Evolutionary conservation across 768 basidiomycete genomes (phyloP).

Genomic region (Mycena vulgaris): DNA sequence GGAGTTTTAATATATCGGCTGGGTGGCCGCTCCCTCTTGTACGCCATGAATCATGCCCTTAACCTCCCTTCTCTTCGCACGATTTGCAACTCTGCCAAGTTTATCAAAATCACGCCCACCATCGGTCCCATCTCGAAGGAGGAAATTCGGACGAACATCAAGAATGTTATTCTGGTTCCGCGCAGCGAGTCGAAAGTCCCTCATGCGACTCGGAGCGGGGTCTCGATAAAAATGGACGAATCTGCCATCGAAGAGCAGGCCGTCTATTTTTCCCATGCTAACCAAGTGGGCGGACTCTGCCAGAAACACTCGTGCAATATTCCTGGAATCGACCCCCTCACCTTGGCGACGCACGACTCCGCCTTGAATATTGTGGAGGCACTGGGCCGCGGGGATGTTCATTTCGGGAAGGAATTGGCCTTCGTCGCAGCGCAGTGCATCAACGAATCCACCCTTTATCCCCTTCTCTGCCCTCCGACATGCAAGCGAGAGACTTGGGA

Average conservation of each 20-base stretch:
- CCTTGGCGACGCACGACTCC: not conserved
- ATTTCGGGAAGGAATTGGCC: constrained; percentile 31
- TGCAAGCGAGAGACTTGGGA: constrained; percentile 31
- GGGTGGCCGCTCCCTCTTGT: constrained; percentile 26
- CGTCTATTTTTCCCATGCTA: constrained; percentile 9
- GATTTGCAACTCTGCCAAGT: not conserved
- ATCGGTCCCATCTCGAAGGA: constrained; percentile 3
- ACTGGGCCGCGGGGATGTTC: not conserved
- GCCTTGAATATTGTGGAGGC: not conserved
- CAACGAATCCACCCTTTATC: constrained; percentile 22
- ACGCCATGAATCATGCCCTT: constrained; percentile 32
- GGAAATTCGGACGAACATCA: constrained; percentile 18
- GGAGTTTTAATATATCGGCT: constrained; percentile 2
- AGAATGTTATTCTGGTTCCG: not conserved
- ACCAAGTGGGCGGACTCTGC: constrained; percentile 35
- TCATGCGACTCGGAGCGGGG: not conserved
- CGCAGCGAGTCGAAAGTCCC: not conserved
- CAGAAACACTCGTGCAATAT: constrained; percentile 23
- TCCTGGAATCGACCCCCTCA: not conserved
- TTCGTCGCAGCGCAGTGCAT: constrained; percentile 14
- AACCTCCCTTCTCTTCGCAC: constrained; percentile 31
- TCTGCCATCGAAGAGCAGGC: constrained; percentile 20
- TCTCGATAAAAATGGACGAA: constrained; percentile 27
- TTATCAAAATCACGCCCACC: constrained; percentile 16
- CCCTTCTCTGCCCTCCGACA: constrained; percentile 28